Evolutionary conservation across 768 basidiomycete species (phyloP), one percentile per base, ranked within the genome.

Genomic region (Amylocystis lapponica): DNA sequence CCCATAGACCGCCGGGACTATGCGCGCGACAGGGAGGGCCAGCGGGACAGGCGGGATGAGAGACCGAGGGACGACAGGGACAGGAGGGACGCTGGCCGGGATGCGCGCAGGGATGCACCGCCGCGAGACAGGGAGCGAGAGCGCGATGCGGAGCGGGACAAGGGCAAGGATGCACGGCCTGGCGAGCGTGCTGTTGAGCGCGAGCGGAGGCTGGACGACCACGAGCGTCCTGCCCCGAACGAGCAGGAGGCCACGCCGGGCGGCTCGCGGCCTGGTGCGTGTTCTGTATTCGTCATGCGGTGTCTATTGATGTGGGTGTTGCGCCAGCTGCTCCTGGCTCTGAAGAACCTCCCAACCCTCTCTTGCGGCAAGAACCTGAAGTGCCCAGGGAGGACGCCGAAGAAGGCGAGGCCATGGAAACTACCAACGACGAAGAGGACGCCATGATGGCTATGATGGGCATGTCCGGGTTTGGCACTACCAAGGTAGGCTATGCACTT

Each of bases 391-490:
- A 82, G 46, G 76, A 67, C 19, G 68, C 63, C 30, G 71, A 75
- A 53, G 74, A 70, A 31, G 71, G 67, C 27, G 70, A 74, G 52
- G 66, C 62, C 9, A 70, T 72, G 69, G 71, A 72, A 14, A 69
- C 66, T 22, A 75, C 73, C n/a, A 70, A 71, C 45, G 81, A 78
- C 12, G 86, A 86, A 30, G 86, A 87, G 19, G 76, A 77, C 36
- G 82, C 78, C 41, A 90, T 96, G 81, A 87, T 86, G 76, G 78
- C 83, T 27, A 75, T 79, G 72, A 95, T 98, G 89, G 94, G 95
- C 31, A 66, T 98, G 54, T 57, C 65, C 35, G 88, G 90, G 9
- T 98, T 98, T 59, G 91, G 86, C 9, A 73, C 81, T 1, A 95
- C 95, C 0, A 96, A 97, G 72, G 93, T 89, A 54, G 10, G 22